Evolutionary conservation across 305 asterid genomes (phyloP), one percentile per base, ranked within the genome.

Genomic region (Rubia balearica): DNA sequence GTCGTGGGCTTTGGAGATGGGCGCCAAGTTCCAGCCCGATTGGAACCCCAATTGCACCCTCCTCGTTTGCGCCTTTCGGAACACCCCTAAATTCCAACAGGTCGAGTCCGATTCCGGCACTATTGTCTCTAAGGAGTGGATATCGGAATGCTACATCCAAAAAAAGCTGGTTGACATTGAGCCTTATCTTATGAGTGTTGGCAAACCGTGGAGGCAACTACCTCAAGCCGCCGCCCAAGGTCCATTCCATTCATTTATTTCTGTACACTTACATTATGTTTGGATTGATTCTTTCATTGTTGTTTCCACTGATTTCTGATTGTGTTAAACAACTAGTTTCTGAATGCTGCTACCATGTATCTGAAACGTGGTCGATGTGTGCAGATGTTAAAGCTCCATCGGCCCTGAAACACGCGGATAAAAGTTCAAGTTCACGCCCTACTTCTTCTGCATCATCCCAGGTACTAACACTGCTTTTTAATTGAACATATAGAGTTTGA

Each of bases 1-100:
- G 82, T 90, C 96, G 11, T 90, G 86, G 73, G 90, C 92, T 79
- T 79, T 93, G 77, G 97, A 89, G 81, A 89, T 93, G 98, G 98
- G 98, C 71, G 94, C 97, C 9, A 92, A 86, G 64, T 93, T 83
- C 82, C 94, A 88, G 77, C 88, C 89, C 43, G 98, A 93, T 81
- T 90, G 98, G 98, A 83, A 81, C 81, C 77, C 95, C 7, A 76
- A 83, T 51, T 89, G 92, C 83, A 90, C 97, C 6, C 92, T 93
- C 71, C 78, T 93, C 67, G 83, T 90, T 48, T 90, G 96, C 73
- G 97, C 96, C 59, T 90, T 88, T 81, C 65, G 85, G 67, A 93
- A 85, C 72, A 93, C 98, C 16, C 98, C 98, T 6, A 93, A 93
- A 83, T 90, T 83, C 77, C 87, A 86, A 73, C 97, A 90, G 86